Evolutionary conservation across 805 yeast species (phyloP), one percentile per base, ranked within the genome.

Genomic region (Saccharomycopsis amapae): DNA sequence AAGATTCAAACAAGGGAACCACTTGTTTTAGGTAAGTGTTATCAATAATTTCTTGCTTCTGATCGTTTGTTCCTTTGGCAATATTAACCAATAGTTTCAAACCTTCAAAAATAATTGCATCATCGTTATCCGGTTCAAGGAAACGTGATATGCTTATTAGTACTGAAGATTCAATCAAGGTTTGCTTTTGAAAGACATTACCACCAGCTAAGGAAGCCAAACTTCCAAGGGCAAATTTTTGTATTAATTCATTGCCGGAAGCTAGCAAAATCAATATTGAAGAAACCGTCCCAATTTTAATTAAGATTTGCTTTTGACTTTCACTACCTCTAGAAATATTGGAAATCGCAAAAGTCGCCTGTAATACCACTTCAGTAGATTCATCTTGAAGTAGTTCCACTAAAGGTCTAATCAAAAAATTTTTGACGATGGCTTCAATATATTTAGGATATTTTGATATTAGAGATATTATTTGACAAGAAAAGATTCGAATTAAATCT

Each of bases 41-140:
- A 32, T 50, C 51, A 18, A 50, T 36, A 24, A 50, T 47, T 12
- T 32, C 37, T 39, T 50, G 53, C 25, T 50, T 50, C 20, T 50
- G 53, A 26, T 50, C 53, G 30, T 40, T 39, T 3, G 53, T 50
- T 5, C 53, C 53, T 32, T 50, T 50, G 23, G 53, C 53, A n/a
- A 50, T 42, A 23, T 46, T 47, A 1, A 50, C 53, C 30, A 50
- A 36, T 10, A 50, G 22, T 30, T 47, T 47, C 12, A 50, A 34
- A 12, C 49, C 40, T 33, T 50, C 53, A 2, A 40, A 36, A 18
- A 50, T 25, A 19, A 50, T 38, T 5, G 53, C 48, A 30, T 44
- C 53, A 26, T 50, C 53, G 22, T 46, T 37, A 10, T 44, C 37
- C 3, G 45, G 45, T 13, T 47, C 44, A 5, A 50, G 13, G 18